Base-by-base conservation (phyloP, 2,329 filamentous ascomycete genomes). In the Tolypocladium sp. region DNA sequence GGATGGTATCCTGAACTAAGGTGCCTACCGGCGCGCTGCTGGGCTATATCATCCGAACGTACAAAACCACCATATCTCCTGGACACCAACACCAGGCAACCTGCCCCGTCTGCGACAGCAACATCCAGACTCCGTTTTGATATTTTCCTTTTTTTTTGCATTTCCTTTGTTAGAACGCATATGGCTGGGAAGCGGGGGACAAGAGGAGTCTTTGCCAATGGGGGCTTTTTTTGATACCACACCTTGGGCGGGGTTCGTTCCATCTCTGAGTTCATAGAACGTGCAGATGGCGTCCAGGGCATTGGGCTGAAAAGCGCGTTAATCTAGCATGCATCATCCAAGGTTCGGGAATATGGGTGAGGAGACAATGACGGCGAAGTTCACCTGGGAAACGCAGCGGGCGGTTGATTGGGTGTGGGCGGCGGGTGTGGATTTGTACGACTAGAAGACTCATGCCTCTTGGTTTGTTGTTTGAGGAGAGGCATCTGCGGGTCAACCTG, bases 1-100 rank as follows among this genome's bases (percentile, higher is more conserved):
- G 86, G 77, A 82, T 60, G 83, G 81, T 58, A 84, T 89, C 63
- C 74, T 88, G 63, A 80, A 82, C 69, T 84, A 75, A 73, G 35
- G 9, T 25, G 57, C 49, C 13, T 4, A 2, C 10, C 42, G 10
- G n/a, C 42, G 9, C 42, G 3, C 17, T 12, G 49, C 15, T 35
- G 27, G 27, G 35, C 44, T 6, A 20, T 4, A 13, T n/a, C 30
- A 57, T 46, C 20, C 56, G 5, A 33, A 30, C 5, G 15, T 46
- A 25, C 40, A 33, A 17, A 25, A 4, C 37, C 37, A 54, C 33
- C 8, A 30, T 35, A 13, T 33, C 27, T 13, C 49, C 49, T 49
- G 57, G 57, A 58, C 35, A 56, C 37, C 57, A 60, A 57, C 25
- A 54, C 46, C 57, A 60, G 57, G 20, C 55, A 22, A 33, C 17